Base-by-base conservation (phyloP, 2,329 filamentous ascomycete species). In the Tolypocladium sp. region DNA sequence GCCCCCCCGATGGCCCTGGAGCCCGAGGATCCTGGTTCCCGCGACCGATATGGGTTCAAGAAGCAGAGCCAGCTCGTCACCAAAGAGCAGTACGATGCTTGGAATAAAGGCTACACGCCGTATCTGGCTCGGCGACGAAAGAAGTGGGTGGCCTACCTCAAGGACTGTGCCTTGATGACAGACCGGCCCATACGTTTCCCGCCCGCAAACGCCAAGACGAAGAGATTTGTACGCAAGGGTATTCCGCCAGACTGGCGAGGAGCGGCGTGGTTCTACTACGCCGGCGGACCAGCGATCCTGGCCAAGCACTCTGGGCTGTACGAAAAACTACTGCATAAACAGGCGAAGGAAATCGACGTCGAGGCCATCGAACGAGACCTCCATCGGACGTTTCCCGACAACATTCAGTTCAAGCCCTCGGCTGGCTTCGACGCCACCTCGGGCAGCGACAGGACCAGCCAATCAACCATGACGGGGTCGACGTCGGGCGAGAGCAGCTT, bases 221-320 rank as follows among this genome's bases (percentile, higher is more conserved):
- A 95, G 74, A 84, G 92, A 22, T 97, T 94, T 70, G 84, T 96
- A 55, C 86, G 92, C 57, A 97, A 97, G 73, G 93, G 93, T 20
- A 93, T 97, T 56, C 93, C 93, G 3, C 91, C 92, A 0, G 91
- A 96, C 64, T 96, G 92, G 86, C 85, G 93, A 68, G 93, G 93
- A n/a, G 89, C 90, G 7, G 93, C 93, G 53, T 97, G 93, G 93
- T 97, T 96, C 73, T 97, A 90, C 76, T 97, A 97, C 70, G 91
- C 92, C 13, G 91, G 91, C 25, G 93, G 93, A 1, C 91, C 91
- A 30, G 85, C 87, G 53, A 88, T 91, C 64, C 73, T 96, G 61
- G 83, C 85, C 57, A 88, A 90, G 68, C 84, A 95, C 66, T 82
- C 85, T 6, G 90, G 90, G 1, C 77, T 93, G 20, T 97, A 97